Evolutionary conservation across 441 rosid genomes (phyloP), one percentile per base, ranked within the genome.

Genomic region (Omphalea diandra): DNA sequence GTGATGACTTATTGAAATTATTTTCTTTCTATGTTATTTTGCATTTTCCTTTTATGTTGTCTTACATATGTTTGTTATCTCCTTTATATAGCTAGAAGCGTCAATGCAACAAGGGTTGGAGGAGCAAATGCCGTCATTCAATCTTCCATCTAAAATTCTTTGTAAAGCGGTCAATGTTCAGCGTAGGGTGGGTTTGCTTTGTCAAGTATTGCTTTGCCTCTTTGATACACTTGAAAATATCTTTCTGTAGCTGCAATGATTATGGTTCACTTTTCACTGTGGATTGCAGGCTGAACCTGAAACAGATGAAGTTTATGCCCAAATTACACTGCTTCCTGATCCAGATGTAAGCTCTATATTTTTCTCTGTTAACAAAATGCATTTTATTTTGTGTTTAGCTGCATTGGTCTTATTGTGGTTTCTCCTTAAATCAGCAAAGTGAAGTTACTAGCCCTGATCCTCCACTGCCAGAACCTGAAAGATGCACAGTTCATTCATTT

Each of bases 261-360:
- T 29, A 63, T 67, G 7, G 26, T 62, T 70, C 20, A 40, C 69
- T 72, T 69, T 71, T 78, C 73, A 52, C 78, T 54, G 60, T 75
- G 69, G 63, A 63, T 70, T 73, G 70, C 77, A 95, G 99, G 98
- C 98, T 58, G 99, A 95, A 84, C 79, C 93, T 35, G 97, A 94
- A 65, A 89, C 97, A 36, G 98, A 92, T 73, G 98, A 94, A 84
- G 98, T 94, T 69, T 95, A 87, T 82, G 96, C 96, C 11, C 99
- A 95, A 75, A 85, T 95, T 82, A 95, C 96, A 71, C 82, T 95
- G 71, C 75, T 89, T 73, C 97, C 99, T 76, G 91, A 89, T 73
- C 71, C 70, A 60, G 89, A 80, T 80, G 97, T 89, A 83, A 85
- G 86, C 47, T 70, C 20, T 72, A 63, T 69, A 56, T 62, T 58